Base-by-base conservation (phyloP, 768 basidiomycete species). In the Collybia nuda region DNA sequence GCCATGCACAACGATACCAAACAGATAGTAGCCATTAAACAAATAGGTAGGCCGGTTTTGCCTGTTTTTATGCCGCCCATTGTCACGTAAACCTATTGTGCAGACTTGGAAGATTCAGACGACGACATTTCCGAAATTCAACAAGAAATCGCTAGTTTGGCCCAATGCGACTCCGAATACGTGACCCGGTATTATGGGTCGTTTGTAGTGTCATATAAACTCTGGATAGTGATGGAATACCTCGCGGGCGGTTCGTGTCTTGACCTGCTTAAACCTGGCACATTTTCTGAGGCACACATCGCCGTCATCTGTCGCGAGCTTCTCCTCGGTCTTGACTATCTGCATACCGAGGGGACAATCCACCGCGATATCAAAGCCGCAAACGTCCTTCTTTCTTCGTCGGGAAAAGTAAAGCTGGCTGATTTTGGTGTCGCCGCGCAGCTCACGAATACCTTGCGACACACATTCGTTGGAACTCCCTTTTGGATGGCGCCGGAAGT, bases 181-280 rank as follows among this genome's bases (percentile, higher is more conserved):
- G 92, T 99, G 47, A 98, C 97, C 37, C 79, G 88, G 40, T 98
- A 98, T 67, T 98, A 97, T 62, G 95, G 93, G 40, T 94, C 93
- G 42, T 99, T 99, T 68, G 93, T 99, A 47, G 86, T 93, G 56
- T 85, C 90, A 29, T 98, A 96, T 77, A 96, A 98, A 69, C 77
- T 99, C 19, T 99, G 97, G 97, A 99, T 99, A 63, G 74, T 99
- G 62, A 98, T 99, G 97, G 97, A 99, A 69, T 99, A 93, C 70
- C 86, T 98, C 47, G 94, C 93, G 0, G 97, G 97, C 38, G 97
- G 97, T n/a, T 97, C 94, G 22, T 98, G 97, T 71, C 81, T 98
- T 48, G 97, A 98, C 69, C 79, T 99, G 48, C 82, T 98, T 58
- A 97, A 96, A 69, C 82, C 93, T 1, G 96, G 93, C 22, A 74